Conservation (phyloP, 805 yeast species). For the Barnettozyma salicaria region DNA sequence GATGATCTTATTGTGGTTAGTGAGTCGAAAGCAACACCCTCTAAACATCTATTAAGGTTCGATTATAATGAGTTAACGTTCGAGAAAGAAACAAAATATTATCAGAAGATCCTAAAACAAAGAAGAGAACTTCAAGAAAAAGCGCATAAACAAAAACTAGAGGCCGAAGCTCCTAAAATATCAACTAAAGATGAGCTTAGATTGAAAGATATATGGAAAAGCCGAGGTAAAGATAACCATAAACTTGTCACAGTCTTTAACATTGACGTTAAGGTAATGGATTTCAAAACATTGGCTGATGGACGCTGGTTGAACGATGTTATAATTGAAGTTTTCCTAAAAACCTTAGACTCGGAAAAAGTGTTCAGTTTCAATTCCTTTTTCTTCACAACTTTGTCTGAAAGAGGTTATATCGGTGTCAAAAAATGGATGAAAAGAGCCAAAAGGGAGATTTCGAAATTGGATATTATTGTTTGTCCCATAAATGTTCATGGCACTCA, state of each 20-base stretch:
- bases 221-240: constrained; percentile 22
- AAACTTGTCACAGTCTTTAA: constrained; percentile 28
- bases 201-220: constrained; percentile 26
- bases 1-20: constrained; percentile 19
- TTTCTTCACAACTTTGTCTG: constrained; percentile 67
- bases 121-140: constrained; percentile 33
- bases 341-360: constrained; percentile 28
- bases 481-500: constrained; percentile 80
- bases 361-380: constrained; percentile 81
- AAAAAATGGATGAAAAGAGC: constrained; percentile 79
- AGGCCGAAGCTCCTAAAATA: constrained; percentile 24
- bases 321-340: constrained; percentile 76
- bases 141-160: constrained; percentile 30
- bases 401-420: constrained; percentile 76
- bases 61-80: constrained; percentile 27
- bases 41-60: constrained; percentile 19
- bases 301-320: constrained; percentile 87
- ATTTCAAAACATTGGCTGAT: constrained; percentile 64
- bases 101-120: constrained; percentile 39
- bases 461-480: constrained; percentile 72
- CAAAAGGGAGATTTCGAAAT: constrained; percentile 54
- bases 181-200: constrained; percentile 19
- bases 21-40: constrained; percentile 19
- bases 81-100: constrained; percentile 35
- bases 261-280: constrained; percentile 60